phyloP scores from a whole-genome alignment of 352 stramenopile genomes.

The Phytophthora citricola region DNA sequence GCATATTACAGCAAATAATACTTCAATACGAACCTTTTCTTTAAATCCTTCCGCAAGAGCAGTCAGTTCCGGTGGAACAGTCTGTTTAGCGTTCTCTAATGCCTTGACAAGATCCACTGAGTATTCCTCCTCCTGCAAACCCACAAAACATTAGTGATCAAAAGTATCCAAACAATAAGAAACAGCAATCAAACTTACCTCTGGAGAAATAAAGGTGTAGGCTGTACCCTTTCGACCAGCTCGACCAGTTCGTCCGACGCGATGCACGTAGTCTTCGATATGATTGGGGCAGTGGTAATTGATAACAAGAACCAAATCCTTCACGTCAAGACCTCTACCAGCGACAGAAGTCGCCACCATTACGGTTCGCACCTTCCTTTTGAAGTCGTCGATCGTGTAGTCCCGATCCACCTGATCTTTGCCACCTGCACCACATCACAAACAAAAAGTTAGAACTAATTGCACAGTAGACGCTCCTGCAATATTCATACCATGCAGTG shows the following conservation, averaged over 20 bases:
- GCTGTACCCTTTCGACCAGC: conserved; percentile 97
- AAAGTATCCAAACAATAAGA: not conserved
- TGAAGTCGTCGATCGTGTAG: conserved; percentile 99
- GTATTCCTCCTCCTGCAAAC: conserved; percentile 95
- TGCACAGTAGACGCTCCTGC: not conserved
- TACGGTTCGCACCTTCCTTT: conserved; percentile 93
- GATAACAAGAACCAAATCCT: conserved; percentile 98
- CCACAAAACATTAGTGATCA: conserved; percentile 17
- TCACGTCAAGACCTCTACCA: conserved; percentile 98
- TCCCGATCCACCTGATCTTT: conserved; percentile 99
- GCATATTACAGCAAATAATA: not conserved
- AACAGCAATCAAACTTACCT: conserved; percentile 58
- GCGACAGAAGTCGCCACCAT: conserved; percentile 97
- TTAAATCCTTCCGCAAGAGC: conserved; percentile 96
- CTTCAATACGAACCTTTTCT: conserved; percentile 75
- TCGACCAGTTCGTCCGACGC: conserved; percentile 96
- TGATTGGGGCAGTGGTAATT: conserved; percentile 99
- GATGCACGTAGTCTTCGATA: conserved; percentile 99
- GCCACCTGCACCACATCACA: conserved; percentile 65
- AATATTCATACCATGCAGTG: conserved; percentile 91
- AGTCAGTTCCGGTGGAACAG: conserved; percentile 85
- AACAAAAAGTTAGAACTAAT: conserved; percentile 10
- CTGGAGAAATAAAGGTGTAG: conserved; percentile 99
- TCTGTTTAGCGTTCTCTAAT: conserved; percentile 90
- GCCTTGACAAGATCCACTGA: conserved; percentile 97